Evolutionary conservation across 257 asterid genomes (phyloP), one percentile per base, ranked within the genome.

Genomic region (Nyctanthes arbortristis): DNA sequence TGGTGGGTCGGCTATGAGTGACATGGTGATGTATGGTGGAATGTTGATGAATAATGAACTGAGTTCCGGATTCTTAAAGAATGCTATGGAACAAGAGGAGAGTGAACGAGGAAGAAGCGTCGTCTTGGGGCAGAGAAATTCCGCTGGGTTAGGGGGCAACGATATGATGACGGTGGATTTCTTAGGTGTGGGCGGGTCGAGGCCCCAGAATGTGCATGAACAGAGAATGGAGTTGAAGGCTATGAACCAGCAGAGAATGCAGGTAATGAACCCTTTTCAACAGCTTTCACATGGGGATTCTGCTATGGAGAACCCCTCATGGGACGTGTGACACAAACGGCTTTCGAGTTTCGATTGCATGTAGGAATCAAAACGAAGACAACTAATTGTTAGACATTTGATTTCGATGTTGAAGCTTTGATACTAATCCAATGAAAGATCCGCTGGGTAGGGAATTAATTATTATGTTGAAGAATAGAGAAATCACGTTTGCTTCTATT

Each of bases 91-190:
- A 35, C 73, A 75, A 3, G 84, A 79, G 20, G 70, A 67, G 0
- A 61, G 65, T 36, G 80, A 75, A 28, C 84, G 49, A 12, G 59
- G 71, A 16, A 73, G 73, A 40, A 68, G 56, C n/a, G 28, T 37
- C 14, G 60, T n/a, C n/a, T n/a, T 66, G 84, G 75, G 35, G n/a
- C n/a, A n/a, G 6, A 40, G 76, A 25, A 73, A 69, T 18, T 58
- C 61, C 2, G 45, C 81, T 6, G 64, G 82, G 32, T 30, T 86
- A 27, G 82, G 78, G 11, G 85, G 81, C 9, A 68, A 71, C 20
- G 87, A 82, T 30, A 80, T 87, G 75, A 78, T 81, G 79, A 89
- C 96, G 13, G 96, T 92, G 1, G 98, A 92, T 82, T 89, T 92
- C 88, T 63, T 92, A 78, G 98, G 96, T 27, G 81, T 88, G 0